Base-by-base conservation (phyloP, 257 asterid genomes). In the Nyctanthes arbortristis region DNA sequence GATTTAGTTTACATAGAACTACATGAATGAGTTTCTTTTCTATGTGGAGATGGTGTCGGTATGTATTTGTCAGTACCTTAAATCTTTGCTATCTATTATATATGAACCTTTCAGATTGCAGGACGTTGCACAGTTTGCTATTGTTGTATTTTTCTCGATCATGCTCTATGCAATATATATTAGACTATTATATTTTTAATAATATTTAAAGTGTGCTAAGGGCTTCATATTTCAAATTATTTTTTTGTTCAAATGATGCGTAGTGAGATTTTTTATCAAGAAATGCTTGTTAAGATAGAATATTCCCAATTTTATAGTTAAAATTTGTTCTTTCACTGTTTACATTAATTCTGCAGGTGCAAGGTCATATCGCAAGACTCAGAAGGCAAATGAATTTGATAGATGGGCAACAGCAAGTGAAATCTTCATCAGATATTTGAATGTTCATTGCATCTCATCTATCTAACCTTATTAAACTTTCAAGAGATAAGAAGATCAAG, bases 351-450 rank as follows among this genome's bases (percentile, higher is more conserved):
- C 47, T 47, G 60, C 66, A 88, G 98, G 97, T 88, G 68, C 98
- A 92, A 89, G 86, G 92, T 63, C 95, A 89, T 73, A 86, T 92
- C 75, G 95, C 92, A 65, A 82, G 95, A 82, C 85, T 86, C 64
- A 83, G 89, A 77, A 79, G 97, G 78, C 92, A 89, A 79, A 63
- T 92, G 86, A 88, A 59, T 73, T 76, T 84, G 88, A 65, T 89
- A 29, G 95, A 89, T 2, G 95, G 93, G 62, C 95, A 79, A 74
- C 84, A 84, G 57, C 93, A 85, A 69, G 43, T 75, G 73, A 84
- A 87, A 84, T 64, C 89, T 71, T 76, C 79, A 24, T 18, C 80
- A 25, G 97, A 91, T 69, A 49, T 82, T 75, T 91, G 78, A 85
- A 76, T 69, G 64, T 71, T 65, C 66, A 36, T 70, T 63, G n/a